These are phyloP conservation scores for Parathielavia appendiculata DNA, from an alignment of 495 filamentous ascomycete genomes.

Conservation along the genomic window DNA sequence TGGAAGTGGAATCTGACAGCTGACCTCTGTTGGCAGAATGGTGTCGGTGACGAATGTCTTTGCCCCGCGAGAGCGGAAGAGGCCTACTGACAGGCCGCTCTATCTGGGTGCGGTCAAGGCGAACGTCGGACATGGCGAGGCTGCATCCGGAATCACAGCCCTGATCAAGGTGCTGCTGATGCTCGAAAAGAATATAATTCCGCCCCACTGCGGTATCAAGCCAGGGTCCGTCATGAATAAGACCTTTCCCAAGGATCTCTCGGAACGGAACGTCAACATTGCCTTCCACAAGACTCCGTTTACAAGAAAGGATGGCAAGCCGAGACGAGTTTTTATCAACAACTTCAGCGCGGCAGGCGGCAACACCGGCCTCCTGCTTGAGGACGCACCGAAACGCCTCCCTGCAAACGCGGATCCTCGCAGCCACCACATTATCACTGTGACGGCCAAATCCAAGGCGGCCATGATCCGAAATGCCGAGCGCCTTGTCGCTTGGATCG, in stretches of 20 bases:
- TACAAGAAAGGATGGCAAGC: conserved; percentile 54
- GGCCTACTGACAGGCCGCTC: conserved; percentile 64
- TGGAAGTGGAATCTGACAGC: too few species aligned
- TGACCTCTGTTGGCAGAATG: conserved; percentile 40
- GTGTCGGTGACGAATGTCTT: conserved; percentile 73
- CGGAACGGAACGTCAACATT: conserved; percentile 68
- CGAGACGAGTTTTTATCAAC: conserved; percentile 60
- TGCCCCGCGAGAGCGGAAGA: conserved; percentile 61
- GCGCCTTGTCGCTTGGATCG: conserved; percentile 49
- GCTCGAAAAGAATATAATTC: conserved; percentile 77
- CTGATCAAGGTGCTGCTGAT: conserved; percentile 84
- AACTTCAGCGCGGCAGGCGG: conserved; percentile 68
- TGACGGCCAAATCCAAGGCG: conserved; percentile 56
- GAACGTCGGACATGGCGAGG: conserved; percentile 87
- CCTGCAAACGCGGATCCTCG: conserved; percentile 43
- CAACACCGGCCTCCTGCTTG: conserved; percentile 58
- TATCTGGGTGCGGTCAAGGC: conserved; percentile 82
- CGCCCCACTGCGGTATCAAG: conserved; percentile 87
- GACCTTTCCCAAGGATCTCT: conserved; percentile 70
- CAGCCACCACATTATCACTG: conserved; percentile 48
- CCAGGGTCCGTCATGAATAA: conserved; percentile 62
- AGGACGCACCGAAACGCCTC: conserved; percentile 46
- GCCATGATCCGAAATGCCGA: conserved; percentile 51
- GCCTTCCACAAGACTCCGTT: conserved; percentile 57
- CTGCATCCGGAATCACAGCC: conserved; percentile 76